Percentiles rank a stretch among this genome's conserved stretches.
Conservation (phyloP, 129 eudicot genomes). For the Lactuca saligna region DNA sequence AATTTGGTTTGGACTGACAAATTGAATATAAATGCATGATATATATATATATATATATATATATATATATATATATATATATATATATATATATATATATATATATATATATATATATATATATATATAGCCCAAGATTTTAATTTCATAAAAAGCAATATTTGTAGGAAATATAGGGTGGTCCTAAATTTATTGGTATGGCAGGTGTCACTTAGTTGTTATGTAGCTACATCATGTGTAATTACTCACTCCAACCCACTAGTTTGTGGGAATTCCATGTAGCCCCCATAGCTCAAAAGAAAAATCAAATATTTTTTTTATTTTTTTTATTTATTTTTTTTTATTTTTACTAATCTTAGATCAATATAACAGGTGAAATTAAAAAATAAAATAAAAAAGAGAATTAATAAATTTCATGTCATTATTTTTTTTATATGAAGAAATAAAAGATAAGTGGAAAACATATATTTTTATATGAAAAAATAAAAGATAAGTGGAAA, state of each 20-base stretch:
- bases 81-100: constrained; percentile 28
- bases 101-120: constrained; percentile 28
- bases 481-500: too few relatives aligned
- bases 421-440: too few relatives aligned
- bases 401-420: too few relatives aligned
- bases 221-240: constrained; percentile 40
- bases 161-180: constrained; percentile 17
- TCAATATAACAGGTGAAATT: too few relatives aligned
- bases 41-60: constrained; percentile 28
- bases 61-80: constrained; percentile 28
- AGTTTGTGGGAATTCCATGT: constrained; percentile 10
- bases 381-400: too few relatives aligned
- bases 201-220: constrained; percentile 38
- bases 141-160: constrained; percentile 1
- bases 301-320: too few relatives aligned
- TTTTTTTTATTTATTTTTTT: too few relatives aligned
- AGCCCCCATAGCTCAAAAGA: neutral
- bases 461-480: too few relatives aligned
- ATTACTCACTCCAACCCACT: constrained; percentile 18
- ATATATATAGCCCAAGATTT: constrained; percentile 21
- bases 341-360: too few relatives aligned
- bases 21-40: constrained; percentile 14
- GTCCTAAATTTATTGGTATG: constrained; percentile 38
- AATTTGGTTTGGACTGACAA: constrained; percentile 5
- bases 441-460: too few relatives aligned